A percentile compares a stretch with the other conserved stretches of the same genome.
phyloP scores from a whole-genome alignment of 805 yeast genomes.

The Nakazawaea peltata region DNA sequence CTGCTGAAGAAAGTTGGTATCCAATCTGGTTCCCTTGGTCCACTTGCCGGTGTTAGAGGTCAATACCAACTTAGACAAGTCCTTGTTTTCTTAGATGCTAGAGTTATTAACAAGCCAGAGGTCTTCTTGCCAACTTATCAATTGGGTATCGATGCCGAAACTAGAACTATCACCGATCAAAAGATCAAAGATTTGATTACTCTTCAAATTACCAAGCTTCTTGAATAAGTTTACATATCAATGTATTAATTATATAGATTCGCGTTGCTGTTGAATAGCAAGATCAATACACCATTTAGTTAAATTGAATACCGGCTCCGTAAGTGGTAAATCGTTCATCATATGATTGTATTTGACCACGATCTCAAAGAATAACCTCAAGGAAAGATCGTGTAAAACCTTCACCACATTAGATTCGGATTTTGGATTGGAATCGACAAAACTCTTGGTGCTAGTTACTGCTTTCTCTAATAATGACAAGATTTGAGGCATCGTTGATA shows the following conservation, averaged over 20 bases:
- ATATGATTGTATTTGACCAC: constrained; percentile 56
- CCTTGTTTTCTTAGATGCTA: constrained; percentile 4
- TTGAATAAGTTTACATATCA: constrained; percentile 1
- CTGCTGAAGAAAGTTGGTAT: constrained; percentile 4
- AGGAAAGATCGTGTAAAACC: constrained; percentile 53
- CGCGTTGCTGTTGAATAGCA: constrained; percentile 43
- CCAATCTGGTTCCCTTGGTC: constrained; percentile 2
- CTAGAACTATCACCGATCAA: constrained; percentile 2
- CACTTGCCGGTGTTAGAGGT: constrained; percentile 2
- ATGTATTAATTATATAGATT: constrained; percentile 8
- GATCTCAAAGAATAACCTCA: constrained; percentile 56
- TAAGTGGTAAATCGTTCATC: constrained; percentile 55
- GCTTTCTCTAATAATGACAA: constrained; percentile 54
- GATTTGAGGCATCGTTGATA: constrained; percentile 48
- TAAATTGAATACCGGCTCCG: constrained; percentile 54
- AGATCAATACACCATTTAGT: constrained; percentile 70
- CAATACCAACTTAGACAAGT: constrained; percentile 6
- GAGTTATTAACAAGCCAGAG: constrained; percentile 6
- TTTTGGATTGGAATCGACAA: constrained; percentile 29
- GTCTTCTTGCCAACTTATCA: background rate
- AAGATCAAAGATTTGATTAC: background rate
- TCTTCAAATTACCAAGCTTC: constrained; percentile 2
- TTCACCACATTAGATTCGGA: constrained; percentile 35
- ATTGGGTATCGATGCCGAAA: constrained; percentile 3
- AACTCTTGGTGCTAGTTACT: constrained; percentile 43